Evolutionary conservation across 371 early-diverging fungal species (phyloP).

Genomic region (Mucor piriformis): DNA sequence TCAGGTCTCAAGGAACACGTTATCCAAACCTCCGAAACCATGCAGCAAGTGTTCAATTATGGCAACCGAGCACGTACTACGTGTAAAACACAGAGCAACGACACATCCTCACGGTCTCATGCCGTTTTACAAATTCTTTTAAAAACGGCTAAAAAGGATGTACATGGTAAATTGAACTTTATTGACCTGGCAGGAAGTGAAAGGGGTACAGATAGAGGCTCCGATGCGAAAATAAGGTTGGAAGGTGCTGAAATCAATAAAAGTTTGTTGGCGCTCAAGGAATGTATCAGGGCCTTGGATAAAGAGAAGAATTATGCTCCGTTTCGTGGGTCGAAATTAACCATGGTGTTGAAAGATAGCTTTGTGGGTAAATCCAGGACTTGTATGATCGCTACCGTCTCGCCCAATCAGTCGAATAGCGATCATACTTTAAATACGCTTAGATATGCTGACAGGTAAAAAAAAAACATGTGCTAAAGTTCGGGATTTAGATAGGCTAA

Average conservation of each 20-base stretch:
- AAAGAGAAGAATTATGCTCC: slow-evolving; percentile 94
- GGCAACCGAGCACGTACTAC: slow-evolving; percentile 90
- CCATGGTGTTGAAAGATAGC: slow-evolving; percentile 95
- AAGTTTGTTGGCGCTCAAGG: slow-evolving; percentile 95
- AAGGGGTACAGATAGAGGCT: slow-evolving; percentile 97
- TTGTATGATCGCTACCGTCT: slow-evolving; percentile 97
- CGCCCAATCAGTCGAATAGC: slow-evolving; percentile 88
- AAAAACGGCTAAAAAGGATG: slow-evolving; percentile 48
- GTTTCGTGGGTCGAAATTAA: slow-evolving; percentile 97
- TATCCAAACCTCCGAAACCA: slow-evolving; percentile 73
- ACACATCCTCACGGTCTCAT: slow-evolving; percentile 96
- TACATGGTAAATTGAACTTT: slow-evolving; percentile 90
- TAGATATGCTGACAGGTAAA: slow-evolving; percentile 92
- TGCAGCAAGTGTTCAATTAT: slow-evolving; percentile 89
- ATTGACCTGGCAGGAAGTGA: slow-evolving; percentile 99
- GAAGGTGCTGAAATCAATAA: slow-evolving; percentile 99
- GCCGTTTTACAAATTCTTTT: slow-evolving; percentile 92
- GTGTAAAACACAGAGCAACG: slow-evolving; percentile 93
- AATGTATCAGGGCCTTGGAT: slow-evolving; percentile 97
- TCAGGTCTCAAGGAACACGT: slow-evolving; percentile 82
- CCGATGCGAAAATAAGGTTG: slow-evolving; percentile 50
- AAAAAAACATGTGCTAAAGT: slow-evolving; percentile 1
- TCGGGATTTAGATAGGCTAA: slow-evolving; percentile 8
- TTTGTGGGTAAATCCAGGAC: slow-evolving; percentile 96
- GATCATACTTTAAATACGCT: slow-evolving; percentile 99